Evolutionary conservation across 495 filamentous ascomycete species (phyloP).

Genomic region (Hypoxylon fuscum): DNA sequence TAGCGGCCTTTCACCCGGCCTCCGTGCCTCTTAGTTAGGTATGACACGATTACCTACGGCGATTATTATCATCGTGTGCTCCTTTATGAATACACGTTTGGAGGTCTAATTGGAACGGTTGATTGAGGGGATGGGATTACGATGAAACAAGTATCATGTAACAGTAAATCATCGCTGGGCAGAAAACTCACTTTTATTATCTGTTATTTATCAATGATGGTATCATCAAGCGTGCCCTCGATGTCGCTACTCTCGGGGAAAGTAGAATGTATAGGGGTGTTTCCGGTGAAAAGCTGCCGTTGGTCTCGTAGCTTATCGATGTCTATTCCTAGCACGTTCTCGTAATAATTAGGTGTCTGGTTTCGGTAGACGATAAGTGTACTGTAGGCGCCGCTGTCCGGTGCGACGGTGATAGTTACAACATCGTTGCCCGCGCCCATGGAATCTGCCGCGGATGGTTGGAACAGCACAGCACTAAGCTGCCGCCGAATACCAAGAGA

Average conservation of each 20-base stretch:
- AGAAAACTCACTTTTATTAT: too few relatives aligned
- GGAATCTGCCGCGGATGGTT: slow-evolving; percentile 34
- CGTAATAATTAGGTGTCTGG: slow-evolving; percentile 5
- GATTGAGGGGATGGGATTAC: too few relatives aligned
- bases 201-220: too few relatives aligned
- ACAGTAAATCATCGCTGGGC: not conserved
- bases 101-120: too few relatives aligned
- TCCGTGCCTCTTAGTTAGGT: not conserved
- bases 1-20: slow-evolving; percentile 3
- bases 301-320: slow-evolving; percentile 7
- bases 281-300: slow-evolving; percentile 3
- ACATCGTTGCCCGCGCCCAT: slow-evolving; percentile 1
- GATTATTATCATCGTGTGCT: slow-evolving; percentile 3
- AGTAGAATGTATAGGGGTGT: not conserved
- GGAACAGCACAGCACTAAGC: slow-evolving; percentile 8
- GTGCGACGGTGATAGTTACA: slow-evolving; percentile 42
- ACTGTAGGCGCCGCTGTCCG: slow-evolving; percentile 32
- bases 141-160: too few relatives aligned
- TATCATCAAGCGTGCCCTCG: slow-evolving; percentile 18
- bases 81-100: too few relatives aligned
- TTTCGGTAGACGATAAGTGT: not conserved
- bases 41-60: slow-evolving; percentile 1
- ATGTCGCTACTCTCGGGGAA: slow-evolving; percentile 18
- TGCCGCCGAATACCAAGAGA: slow-evolving; percentile 4
- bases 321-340: slow-evolving; percentile 16